Percentiles rank a stretch among this genome's conserved stretches.
Evolutionary conservation across 1,284 basidiomycete species (phyloP).

Genomic region (Pyrrhoderma lamaoense): DNA sequence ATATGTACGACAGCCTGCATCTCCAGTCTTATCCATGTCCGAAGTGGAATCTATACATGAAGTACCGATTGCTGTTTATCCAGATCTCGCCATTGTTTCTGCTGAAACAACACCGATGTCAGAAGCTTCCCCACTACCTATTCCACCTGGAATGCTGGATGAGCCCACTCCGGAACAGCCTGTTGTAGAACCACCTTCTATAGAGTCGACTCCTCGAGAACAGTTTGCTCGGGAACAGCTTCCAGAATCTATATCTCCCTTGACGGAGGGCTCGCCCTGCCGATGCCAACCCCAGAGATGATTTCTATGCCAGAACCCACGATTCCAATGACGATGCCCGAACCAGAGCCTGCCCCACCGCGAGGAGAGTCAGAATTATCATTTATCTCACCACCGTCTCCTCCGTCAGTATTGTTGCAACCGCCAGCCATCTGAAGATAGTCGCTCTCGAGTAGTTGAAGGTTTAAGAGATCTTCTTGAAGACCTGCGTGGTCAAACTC

Average conservation of each 20-base stretch:
- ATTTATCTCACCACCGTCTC: constrained; percentile 4
- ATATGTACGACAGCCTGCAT: constrained; percentile 5
- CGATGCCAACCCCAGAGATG: too few species aligned
- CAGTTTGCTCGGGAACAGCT: too few species aligned
- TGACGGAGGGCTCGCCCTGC: too few species aligned
- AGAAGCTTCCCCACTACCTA: background rate
- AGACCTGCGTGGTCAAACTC: constrained; percentile 44
- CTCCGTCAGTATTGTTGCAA: constrained; percentile 1
- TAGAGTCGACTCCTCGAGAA: background rate
- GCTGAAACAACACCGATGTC: background rate
- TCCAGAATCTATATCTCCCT: too few species aligned
- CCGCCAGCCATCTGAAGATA: constrained; percentile 3
- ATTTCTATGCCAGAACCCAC: background rate
- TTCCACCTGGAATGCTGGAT: background rate
- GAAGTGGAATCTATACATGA: background rate
- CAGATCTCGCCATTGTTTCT: too few species aligned
- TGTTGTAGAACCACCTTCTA: background rate
- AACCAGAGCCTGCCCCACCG: background rate
- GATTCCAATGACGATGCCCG: background rate
- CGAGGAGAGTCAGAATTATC: background rate
- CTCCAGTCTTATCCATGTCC: constrained; percentile 12
- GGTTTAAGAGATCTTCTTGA: constrained; percentile 33
- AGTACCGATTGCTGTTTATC: too few species aligned
- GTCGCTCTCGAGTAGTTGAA: constrained; percentile 12
- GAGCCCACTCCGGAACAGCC: background rate